Evolutionary conservation across 83 land plant genomes (phyloP).

Genomic region (Larix sibirica): DNA sequence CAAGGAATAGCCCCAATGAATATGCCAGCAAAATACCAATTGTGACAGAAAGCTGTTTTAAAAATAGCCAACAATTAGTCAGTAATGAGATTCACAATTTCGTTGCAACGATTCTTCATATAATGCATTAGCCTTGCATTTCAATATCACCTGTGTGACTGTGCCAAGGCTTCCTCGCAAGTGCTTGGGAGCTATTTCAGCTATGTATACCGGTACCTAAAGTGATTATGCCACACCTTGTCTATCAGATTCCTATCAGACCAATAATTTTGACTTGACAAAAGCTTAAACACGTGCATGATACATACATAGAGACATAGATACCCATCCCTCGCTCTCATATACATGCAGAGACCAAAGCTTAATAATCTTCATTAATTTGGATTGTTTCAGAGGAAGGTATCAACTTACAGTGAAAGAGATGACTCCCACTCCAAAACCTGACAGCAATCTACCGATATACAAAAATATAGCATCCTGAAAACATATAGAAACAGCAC

Average conservation of each 20-base stretch:
- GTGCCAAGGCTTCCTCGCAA: constrained; percentile 89
- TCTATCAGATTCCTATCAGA: neutral
- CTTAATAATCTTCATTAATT: neutral
- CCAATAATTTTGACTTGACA: neutral
- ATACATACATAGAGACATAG: neutral
- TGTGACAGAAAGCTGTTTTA: constrained; percentile 63
- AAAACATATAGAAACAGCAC: neutral
- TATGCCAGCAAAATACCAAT: constrained; percentile 78
- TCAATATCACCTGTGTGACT: constrained; percentile 72
- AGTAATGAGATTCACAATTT: neutral
- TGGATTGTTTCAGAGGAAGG: neutral
- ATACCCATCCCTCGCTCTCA: neutral
- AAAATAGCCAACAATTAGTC: neutral
- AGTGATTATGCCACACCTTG: constrained; percentile 22
- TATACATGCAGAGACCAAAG: no score
- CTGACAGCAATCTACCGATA: constrained; percentile 76
- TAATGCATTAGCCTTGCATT: no score
- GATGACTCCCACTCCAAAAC: constrained; percentile 84
- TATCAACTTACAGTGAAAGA: constrained; percentile 61
- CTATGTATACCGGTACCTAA: constrained; percentile 84
- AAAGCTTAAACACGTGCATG: neutral
- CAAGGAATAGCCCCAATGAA: constrained; percentile 52
- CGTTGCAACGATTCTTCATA: no score
- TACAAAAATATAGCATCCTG: constrained; percentile 56
- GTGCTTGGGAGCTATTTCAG: constrained; percentile 85